Evolutionary conservation across 192 early-diverging fungal genomes (phyloP).

Genomic region (Cladochytrium replicatum): DNA sequence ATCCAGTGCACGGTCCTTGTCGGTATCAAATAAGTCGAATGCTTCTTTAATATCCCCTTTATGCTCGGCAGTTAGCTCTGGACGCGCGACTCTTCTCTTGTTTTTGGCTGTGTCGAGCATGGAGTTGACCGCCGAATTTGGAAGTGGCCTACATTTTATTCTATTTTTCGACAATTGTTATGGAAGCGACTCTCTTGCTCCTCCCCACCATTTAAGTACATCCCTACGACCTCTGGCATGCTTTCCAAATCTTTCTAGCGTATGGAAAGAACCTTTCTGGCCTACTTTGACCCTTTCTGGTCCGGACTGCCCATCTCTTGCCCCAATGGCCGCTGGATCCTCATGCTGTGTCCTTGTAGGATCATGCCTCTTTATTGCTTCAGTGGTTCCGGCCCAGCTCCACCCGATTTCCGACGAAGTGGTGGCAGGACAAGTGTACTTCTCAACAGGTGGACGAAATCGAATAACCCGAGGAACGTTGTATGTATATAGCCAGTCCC

Average conservation of each 20-base stretch:
- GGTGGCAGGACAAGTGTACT: constrained; percentile 37
- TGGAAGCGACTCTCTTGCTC: constrained; percentile 25
- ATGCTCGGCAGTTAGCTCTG: constrained; percentile 59
- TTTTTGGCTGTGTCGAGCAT: no score
- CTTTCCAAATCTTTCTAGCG: constrained; percentile 28
- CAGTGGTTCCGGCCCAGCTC: constrained; percentile 21
- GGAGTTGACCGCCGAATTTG: no score
- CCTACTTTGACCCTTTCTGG: not conserved
- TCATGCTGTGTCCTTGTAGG: no score
- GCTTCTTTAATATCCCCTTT: constrained; percentile 91
- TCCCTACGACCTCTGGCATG: constrained; percentile 27
- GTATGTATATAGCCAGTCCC: constrained; percentile 33
- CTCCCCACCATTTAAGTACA: constrained; percentile 37
- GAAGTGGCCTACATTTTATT: no score
- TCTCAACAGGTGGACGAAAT: constrained; percentile 24
- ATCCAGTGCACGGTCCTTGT: constrained; percentile 63
- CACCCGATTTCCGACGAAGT: constrained; percentile 39
- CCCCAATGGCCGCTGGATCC: constrained; percentile 4
- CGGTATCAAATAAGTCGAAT: constrained; percentile 96
- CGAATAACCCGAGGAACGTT: constrained; percentile 27
- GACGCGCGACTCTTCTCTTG: constrained; percentile 20
- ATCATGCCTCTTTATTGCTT: no score
- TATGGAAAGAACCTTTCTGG: constrained; percentile 11
- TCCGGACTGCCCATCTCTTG: constrained; percentile 5
- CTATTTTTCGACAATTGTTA: no score